Evolutionary conservation across 1,284 basidiomycete species (phyloP), one percentile per base, ranked within the genome.

Genomic region (Pseudozyma hubeiensis): DNA sequence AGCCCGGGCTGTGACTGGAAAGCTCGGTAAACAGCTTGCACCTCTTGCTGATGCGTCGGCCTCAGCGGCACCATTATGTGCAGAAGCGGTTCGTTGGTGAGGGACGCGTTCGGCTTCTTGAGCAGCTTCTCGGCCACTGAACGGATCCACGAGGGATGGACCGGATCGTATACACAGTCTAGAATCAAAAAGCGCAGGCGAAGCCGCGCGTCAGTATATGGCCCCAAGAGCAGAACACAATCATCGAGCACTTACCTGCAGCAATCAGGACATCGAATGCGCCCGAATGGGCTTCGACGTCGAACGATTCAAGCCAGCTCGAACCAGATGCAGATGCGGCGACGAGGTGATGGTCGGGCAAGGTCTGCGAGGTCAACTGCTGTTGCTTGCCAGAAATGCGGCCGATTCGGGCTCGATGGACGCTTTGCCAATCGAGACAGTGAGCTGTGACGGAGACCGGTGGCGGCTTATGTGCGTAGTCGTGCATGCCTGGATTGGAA

Each of bases 91-190:
- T 29, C 9, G 0, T n/a, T 10, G n/a, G 9, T 6, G 16, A 24
- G n/a, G 2, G 29, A 9, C 5, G 10, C 16, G 4, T 39, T 9
- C 7, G 46, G n/a, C 46, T 35, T n/a, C 47, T 53, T 24, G 31
- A 62, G 46, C 61, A 67, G 58, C 68, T 62, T 53, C 53, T 64
- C 59, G 7, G 77, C 79, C 0, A 82, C 81, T 4, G 81, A 70
- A 3, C 68, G 63, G 33, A 82, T 79, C 81, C 81, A 82, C 17
- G 48, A 14, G 0, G 81, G 76, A 52, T 82, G 81, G 3, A 67
- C 47, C 7, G 75, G 66, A 50, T 82, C 79, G 55, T 82, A 82
- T 24, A 82, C 67, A 53, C 81, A 82, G 50, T 82, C 81, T 57
- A 5, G 9, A 14, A 35, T 13, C 8, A 16, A 14, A 19, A 43